Evolutionary conservation across 2,329 filamentous ascomycete species (phyloP).

Genomic region (Cryphonectria naterciae): DNA sequence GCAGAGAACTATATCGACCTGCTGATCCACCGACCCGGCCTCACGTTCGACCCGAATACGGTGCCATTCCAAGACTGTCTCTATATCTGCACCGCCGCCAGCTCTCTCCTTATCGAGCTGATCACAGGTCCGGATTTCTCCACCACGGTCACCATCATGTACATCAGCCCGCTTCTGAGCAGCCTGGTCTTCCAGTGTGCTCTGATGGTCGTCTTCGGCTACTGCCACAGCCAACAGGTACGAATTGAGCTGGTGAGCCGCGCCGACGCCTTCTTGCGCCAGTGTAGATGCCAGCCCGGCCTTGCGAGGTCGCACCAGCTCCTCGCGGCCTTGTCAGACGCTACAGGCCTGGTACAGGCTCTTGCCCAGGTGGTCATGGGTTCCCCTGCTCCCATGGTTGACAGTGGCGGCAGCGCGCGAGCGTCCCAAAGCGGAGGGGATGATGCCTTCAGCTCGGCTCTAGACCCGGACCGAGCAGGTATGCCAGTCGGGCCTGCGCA

Average conservation of each 20-base stretch:
- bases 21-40: constrained; percentile 17
- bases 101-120: not conserved
- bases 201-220: constrained; percentile 12
- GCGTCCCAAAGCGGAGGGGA: too few relatives aligned
- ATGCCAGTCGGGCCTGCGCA: too few relatives aligned
- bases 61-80: constrained; percentile 7
- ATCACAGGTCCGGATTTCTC: not conserved
- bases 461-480: too few relatives aligned
- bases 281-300: not conserved
- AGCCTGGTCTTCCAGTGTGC: constrained; percentile 15
- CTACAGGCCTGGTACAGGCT: not conserved
- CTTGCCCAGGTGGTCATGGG: constrained; percentile 4
- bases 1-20: constrained; percentile 1
- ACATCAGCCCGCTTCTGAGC: not conserved
- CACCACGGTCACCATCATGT: not conserved
- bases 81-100: constrained; percentile 6
- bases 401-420: too few relatives aligned
- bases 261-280: not conserved
- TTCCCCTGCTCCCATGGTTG: too few relatives aligned
- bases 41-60: constrained; percentile 1
- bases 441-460: too few relatives aligned
- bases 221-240: constrained; percentile 5
- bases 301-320: constrained; percentile 6
- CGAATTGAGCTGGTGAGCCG: not conserved
- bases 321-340: constrained; percentile 8